Conservation (phyloP, 169 alveolate genomes). For the Perkinsus marinus region DNA sequence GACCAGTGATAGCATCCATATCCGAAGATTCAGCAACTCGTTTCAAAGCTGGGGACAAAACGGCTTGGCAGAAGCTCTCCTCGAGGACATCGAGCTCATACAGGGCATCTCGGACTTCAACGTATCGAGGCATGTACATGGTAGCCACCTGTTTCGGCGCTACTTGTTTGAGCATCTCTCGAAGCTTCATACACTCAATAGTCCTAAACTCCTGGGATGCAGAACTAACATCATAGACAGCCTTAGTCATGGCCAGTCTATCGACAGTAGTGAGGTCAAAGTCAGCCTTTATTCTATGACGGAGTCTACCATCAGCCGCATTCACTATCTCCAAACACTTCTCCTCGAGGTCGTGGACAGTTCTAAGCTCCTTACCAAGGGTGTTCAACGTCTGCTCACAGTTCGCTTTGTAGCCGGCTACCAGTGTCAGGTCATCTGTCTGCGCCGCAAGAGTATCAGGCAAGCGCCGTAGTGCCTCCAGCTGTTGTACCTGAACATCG, state of each 20-base stretch:
- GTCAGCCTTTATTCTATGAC: background rate
- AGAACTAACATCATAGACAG: background rate
- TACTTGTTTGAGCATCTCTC: background rate
- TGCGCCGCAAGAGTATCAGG: background rate
- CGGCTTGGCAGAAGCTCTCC: background rate
- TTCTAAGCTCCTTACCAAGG: background rate
- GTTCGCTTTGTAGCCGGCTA: background rate
- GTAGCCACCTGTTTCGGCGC: background rate
- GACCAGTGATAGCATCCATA: background rate
- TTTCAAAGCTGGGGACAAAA: background rate
- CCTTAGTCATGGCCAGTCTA: background rate
- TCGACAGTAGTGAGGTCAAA: background rate
- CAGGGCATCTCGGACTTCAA: background rate
- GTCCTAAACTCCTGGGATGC: background rate
- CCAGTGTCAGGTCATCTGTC: background rate
- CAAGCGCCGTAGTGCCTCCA: background rate
- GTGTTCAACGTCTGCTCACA: background rate
- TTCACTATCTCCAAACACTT: background rate
- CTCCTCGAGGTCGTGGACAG: background rate
- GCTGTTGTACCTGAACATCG: background rate
- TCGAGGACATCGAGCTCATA: background rate
- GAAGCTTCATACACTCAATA: background rate
- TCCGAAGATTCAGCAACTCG: background rate
- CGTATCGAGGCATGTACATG: background rate
- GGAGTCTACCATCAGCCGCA: background rate